Percentiles rank a stretch among this genome's conserved stretches.
Conservation (phyloP, 2,329 filamentous ascomycete species). For the Hypoxylon sp. region DNA sequence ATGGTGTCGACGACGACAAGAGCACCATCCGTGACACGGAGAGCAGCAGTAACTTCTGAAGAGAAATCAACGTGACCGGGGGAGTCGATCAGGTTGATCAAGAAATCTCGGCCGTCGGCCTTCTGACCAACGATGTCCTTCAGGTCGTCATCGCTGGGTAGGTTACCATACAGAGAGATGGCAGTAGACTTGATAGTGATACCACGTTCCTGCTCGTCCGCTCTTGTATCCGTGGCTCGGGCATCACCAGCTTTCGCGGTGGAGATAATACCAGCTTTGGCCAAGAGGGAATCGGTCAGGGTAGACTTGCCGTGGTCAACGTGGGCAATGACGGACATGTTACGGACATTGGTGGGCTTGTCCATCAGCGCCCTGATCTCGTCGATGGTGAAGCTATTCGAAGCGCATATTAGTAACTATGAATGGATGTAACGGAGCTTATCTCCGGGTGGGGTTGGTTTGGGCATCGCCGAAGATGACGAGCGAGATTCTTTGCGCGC, state of each 20-base stretch:
- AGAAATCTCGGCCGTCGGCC: conserved; percentile 93
- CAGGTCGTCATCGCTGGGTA: conserved; percentile 85
- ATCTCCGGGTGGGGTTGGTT: conserved; percentile 59
- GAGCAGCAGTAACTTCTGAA: conserved; percentile 98
- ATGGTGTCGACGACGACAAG: conserved; percentile 99
- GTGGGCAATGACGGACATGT: conserved; percentile 99
- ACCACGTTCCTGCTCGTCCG: conserved; percentile 99
- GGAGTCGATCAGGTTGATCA: conserved; percentile 99
- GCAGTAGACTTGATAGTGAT: conserved; percentile 99
- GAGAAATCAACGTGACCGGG: conserved; percentile 99
- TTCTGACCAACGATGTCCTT: conserved; percentile 94
- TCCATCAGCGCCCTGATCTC: conserved; percentile 85
- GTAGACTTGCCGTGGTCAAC: conserved; percentile 99
- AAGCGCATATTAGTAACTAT: conserved; percentile 68
- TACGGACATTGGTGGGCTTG: conserved; percentile 81
- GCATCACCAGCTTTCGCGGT: conserved; percentile 96
- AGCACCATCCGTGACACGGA: conserved; percentile 99
- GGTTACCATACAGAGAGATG: conserved; percentile 95
- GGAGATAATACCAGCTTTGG: conserved; percentile 99
- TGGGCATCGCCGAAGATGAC: conserved; percentile 31
- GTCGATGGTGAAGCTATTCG: conserved; percentile 94
- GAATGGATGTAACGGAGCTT: conserved; percentile 52
- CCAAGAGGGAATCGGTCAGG: conserved; percentile 98
- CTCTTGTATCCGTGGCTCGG: conserved; percentile 95
- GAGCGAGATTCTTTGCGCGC: conserved; percentile 26